phyloP scores from a whole-genome alignment of 2,329 filamentous ascomycete species.

The Aspergillus udagawae region DNA sequence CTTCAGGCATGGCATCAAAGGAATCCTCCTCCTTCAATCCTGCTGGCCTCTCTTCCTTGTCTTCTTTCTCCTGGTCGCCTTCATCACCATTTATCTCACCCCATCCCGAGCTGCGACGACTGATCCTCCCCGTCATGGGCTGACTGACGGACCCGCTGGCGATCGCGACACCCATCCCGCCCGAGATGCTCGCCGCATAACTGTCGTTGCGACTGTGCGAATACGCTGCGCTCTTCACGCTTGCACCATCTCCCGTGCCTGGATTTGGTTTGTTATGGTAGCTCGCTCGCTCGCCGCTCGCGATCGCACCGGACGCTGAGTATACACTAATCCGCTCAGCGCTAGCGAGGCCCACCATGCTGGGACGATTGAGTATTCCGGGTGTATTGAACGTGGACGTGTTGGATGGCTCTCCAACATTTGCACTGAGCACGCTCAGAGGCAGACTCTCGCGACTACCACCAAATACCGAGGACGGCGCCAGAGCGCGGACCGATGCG shows the following conservation, averaged over 20 bases:
- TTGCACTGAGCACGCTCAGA: slow-evolving; percentile 58
- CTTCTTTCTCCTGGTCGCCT: slow-evolving; percentile 26
- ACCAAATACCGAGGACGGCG: slow-evolving; percentile 61
- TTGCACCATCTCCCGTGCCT: slow-evolving; percentile 62
- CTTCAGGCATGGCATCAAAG: slow-evolving; percentile 32
- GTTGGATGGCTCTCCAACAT: slow-evolving; percentile 43
- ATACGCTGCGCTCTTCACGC: slow-evolving; percentile 70
- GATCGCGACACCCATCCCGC: slow-evolving; percentile 54
- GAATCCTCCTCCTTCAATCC: slow-evolving; percentile 6
- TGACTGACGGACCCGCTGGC: slow-evolving; percentile 40
- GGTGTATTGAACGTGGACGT: slow-evolving; percentile 37
- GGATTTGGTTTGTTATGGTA: slow-evolving; percentile 59
- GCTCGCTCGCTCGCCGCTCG: slow-evolving; percentile 75
- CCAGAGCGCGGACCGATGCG: slow-evolving; percentile 61
- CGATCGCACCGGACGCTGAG: slow-evolving; percentile 62
- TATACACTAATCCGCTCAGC: slow-evolving; percentile 67
- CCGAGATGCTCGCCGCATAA: slow-evolving; percentile 67
- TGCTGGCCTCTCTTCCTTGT: slow-evolving; percentile 5
- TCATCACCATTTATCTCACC: slow-evolving; percentile 41
- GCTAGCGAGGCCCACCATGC: slow-evolving; percentile 52
- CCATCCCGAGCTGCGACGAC: slow-evolving; percentile 43
- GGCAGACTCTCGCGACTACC: slow-evolving; percentile 62
- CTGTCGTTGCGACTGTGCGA: slow-evolving; percentile 80
- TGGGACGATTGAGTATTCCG: slow-evolving; percentile 45
- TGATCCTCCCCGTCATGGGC: slow-evolving; percentile 35